Conservation (phyloP, 106 monocot species). For the Dendrobium huoshanense region DNA sequence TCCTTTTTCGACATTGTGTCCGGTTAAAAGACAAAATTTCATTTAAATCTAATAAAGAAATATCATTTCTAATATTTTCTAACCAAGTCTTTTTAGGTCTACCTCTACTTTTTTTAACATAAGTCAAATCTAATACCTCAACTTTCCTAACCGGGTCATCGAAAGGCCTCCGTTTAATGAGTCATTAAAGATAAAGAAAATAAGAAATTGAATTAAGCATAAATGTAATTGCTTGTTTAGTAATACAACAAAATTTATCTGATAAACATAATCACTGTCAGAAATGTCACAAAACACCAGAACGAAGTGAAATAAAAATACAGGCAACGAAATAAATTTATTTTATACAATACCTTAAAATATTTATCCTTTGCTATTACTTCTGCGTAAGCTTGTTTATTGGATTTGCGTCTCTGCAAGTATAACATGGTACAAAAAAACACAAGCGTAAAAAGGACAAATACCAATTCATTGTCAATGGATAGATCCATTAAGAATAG, state of each 20-base stretch:
- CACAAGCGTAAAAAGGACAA: neutral
- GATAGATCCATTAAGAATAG: neutral
- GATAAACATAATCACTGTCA: neutral
- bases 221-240: neutral
- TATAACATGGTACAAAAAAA: neutral
- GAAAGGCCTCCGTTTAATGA: too few species aligned
- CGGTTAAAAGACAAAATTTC: too few species aligned
- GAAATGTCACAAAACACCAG: neutral
- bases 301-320: neutral
- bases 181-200: neutral
- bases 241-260: neutral
- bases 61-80: too few species aligned
- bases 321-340: neutral
- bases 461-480: neutral
- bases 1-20: too few species aligned
- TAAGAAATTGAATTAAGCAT: neutral
- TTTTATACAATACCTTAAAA: conserved; percentile 60
- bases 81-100: too few species aligned
- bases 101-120: too few species aligned
- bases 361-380: conserved; percentile 83
- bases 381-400: conserved; percentile 88
- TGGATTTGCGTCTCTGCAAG: conserved; percentile 63
- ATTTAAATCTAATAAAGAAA: too few species aligned
- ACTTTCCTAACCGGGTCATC: too few species aligned
- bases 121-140: too few species aligned